Base-by-base conservation (phyloP, 1,284 basidiomycete genomes). In the Fomitopsis palustris region DNA sequence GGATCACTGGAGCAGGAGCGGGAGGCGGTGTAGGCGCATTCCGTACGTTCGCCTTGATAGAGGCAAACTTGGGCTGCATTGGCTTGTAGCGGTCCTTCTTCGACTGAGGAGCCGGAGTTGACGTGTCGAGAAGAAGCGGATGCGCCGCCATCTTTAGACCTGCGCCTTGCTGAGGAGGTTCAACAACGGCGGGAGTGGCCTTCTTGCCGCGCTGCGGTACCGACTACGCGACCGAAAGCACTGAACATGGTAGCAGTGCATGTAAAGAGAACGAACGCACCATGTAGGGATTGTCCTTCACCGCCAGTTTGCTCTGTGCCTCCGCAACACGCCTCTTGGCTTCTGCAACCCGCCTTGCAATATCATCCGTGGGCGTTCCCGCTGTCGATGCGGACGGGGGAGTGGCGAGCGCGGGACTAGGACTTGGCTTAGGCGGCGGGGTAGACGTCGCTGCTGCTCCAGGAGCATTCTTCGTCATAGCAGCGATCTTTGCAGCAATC, bases 51-150 rank as follows among this genome's bases (percentile, higher is more conserved):
- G 91, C 92, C 78, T 90, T 95, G 74, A 96, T 95, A 4, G 93
- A 93, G 0, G 94, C 91, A 72, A 97, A 98, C 74, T 97, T 98
- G 56, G 95, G 95, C 64, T 95, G 93, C 94, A 97, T 97, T 8
- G 95, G 93, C 72, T 95, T 96, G 76, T 96, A 96, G 60, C 90
- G 79, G 70, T 95, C 92, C 72, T 94, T 95, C 74, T 91, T 93
- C 35, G 86, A 87, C 70, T 90, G 88, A 0, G 85, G 81, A 2
- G 78, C 78, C 2, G 78, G 70, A 0, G 81, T 78, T 0, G 74
- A 72, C 14, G 81, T 83, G 58, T 92, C 91, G 62, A 95, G 81
- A 25, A 96, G 75, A 25, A 96, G 78, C 4, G 95, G 95, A 73
- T 96, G 95, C 0, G 93, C 91, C 2, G 92, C 87, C 84, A 95